Evolutionary conservation across 495 filamentous ascomycete genomes (phyloP).

Genomic region (Mytilinidion resinicola): DNA sequence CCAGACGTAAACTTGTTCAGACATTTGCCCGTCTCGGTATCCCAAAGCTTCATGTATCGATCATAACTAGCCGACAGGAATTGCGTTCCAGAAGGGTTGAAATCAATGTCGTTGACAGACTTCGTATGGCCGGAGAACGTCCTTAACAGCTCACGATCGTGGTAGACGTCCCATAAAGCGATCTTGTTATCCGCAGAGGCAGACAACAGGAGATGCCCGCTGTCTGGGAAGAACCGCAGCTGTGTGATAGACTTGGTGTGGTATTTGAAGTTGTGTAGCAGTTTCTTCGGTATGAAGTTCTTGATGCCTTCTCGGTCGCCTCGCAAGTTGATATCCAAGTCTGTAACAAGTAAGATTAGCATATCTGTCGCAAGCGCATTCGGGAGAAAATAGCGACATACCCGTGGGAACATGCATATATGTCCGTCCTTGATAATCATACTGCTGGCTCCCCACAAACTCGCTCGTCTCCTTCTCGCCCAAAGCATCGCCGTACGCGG

Average conservation of each 20-base stretch:
- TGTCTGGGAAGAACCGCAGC: conserved; percentile 77
- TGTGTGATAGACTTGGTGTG: conserved; percentile 83
- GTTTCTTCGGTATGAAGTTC: conserved; percentile 91
- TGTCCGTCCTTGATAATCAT: conserved; percentile 87
- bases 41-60: conserved; percentile 93
- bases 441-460: conserved; percentile 75
- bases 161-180: conserved; percentile 94
- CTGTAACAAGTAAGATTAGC: not conserved
- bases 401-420: conserved; percentile 97
- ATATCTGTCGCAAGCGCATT: not conserved
- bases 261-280: conserved; percentile 80
- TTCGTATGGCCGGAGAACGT: conserved; percentile 89
- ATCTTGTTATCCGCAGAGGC: conserved; percentile 80
- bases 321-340: conserved; percentile 73
- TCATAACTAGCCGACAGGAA: conserved; percentile 94
- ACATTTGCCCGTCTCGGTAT: conserved; percentile 89
- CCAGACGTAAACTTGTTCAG: conserved; percentile 80
- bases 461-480: conserved; percentile 64
- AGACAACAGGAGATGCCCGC: conserved; percentile 82
- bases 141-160: conserved; percentile 77
- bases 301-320: conserved; percentile 73
- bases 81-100: conserved; percentile 70
- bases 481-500: conserved; percentile 49
- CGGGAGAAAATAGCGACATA: conserved; percentile 11
- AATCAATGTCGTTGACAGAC: conserved; percentile 81